Conservation (phyloP, 202 grass and related monocot genomes). For the Musa balbisiana region DNA sequence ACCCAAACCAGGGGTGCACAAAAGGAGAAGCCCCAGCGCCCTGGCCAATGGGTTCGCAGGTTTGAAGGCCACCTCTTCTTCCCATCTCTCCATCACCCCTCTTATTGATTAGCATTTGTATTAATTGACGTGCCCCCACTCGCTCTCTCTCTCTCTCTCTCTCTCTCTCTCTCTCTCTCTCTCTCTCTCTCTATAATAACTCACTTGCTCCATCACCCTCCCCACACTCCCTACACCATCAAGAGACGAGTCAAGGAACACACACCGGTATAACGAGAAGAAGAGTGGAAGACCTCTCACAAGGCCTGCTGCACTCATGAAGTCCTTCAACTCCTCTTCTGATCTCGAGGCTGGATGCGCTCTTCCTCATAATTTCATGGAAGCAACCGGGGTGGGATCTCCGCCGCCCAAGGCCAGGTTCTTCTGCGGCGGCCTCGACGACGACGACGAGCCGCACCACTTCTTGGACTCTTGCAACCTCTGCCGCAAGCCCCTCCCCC, state of each 20-base stretch:
- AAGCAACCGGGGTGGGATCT: not conserved
- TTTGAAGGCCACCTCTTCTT: slow-evolving; percentile 3
- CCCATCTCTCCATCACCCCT: not conserved
- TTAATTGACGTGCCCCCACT: not conserved
- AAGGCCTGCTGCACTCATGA: not conserved
- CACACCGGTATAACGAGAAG: too few relatives aligned
- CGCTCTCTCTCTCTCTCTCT: too few relatives aligned
- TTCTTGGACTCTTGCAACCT: slow-evolving; percentile 73
- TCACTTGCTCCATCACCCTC: not conserved
- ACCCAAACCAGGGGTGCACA: too few relatives aligned
- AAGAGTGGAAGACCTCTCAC: not conserved
- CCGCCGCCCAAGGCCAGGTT: not conserved
- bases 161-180: too few relatives aligned
- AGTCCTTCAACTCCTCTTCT: not conserved
- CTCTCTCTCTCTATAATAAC: not conserved
- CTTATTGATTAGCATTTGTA: not conserved
- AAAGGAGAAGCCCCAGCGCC: not conserved
- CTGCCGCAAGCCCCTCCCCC: slow-evolving; percentile 52
- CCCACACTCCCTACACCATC: not conserved
- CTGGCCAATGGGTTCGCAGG: not conserved
- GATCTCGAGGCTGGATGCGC: slow-evolving; percentile 5
- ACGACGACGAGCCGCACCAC: slow-evolving; percentile 34
- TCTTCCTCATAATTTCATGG: not conserved
- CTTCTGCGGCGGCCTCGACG: slow-evolving; percentile 18
- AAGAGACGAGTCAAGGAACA: not conserved